Percentiles rank a stretch among this genome's conserved stretches.
Evolutionary conservation across 2,329 filamentous ascomycete genomes (phyloP).

Genomic region (Cladophialophora bantiana): DNA sequence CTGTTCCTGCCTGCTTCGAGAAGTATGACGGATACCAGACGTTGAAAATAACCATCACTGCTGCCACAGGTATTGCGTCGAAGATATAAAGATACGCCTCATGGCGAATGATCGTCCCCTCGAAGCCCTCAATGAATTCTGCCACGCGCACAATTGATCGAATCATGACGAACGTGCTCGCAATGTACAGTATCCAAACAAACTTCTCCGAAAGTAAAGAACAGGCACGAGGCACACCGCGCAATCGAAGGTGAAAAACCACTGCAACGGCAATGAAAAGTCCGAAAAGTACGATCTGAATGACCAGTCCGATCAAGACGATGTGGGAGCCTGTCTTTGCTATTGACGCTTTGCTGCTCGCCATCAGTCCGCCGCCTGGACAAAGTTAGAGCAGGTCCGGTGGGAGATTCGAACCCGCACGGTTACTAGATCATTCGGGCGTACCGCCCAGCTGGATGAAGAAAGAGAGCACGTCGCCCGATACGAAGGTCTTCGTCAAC

Average conservation of each 20-base stretch:
- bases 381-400: constrained; percentile 28
- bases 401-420: constrained; percentile 48
- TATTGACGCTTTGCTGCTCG: constrained; percentile 11
- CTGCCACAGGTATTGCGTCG: constrained; percentile 44
- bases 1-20: constrained; percentile 13
- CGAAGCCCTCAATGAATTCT: constrained; percentile 44
- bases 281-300: constrained; percentile 65
- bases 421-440: constrained; percentile 9
- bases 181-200: constrained; percentile 44
- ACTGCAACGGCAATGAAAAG: constrained; percentile 60
- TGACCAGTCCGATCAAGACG: constrained; percentile 62
- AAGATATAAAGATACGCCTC: constrained; percentile 46
- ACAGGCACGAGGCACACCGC: constrained; percentile 39
- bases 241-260: constrained; percentile 59
- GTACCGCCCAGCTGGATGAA: constrained; percentile 43
- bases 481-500: constrained; percentile 50
- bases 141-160: constrained; percentile 44
- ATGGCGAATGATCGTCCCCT: constrained; percentile 43
- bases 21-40: constrained; percentile 20
- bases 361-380: constrained; percentile 39
- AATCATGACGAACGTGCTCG: constrained; percentile 43
- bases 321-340: constrained; percentile 30
- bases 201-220: constrained; percentile 46
- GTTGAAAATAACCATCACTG: constrained; percentile 17
- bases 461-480: constrained; percentile 48